Conservation (phyloP, 495 filamentous ascomycete species). For the Aspergillus cavernicola region DNA sequence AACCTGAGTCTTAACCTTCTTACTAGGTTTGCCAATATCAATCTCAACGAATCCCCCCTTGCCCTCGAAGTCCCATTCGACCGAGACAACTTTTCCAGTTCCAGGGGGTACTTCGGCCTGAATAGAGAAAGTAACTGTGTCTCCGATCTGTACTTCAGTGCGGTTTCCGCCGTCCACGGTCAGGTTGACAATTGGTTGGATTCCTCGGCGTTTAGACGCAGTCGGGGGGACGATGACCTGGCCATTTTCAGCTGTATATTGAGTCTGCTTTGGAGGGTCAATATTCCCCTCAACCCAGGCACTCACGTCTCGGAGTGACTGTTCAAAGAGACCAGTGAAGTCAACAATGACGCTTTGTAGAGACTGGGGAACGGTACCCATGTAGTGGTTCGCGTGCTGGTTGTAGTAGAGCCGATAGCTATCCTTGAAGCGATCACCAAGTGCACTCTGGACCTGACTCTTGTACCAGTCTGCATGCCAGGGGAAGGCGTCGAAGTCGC, state of each 20-base stretch:
- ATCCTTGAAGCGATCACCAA: not conserved
- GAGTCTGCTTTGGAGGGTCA: not conserved
- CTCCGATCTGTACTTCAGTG: not conserved
- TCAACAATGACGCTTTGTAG: not conserved
- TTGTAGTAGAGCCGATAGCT: not conserved
- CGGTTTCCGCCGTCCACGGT: not conserved
- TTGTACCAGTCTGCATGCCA: not conserved
- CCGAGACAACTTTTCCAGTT: not conserved
- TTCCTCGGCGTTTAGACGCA: not conserved
- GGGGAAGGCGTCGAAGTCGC: not conserved
- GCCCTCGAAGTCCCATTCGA: not conserved
- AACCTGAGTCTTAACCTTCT: not conserved
- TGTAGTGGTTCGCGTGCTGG: not conserved
- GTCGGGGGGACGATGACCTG: not conserved
- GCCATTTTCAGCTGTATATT: not conserved
- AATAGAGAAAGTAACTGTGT: not conserved
- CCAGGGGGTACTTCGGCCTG: not conserved
- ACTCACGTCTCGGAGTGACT: not conserved
- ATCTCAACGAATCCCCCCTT: not conserved
- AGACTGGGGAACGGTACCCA: not conserved
- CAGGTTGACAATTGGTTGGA: not conserved
- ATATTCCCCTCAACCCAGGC: not conserved
- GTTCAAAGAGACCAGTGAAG: not conserved
- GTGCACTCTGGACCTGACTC: not conserved
- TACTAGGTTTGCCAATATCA: not conserved